Evolutionary conservation across 2,329 filamentous ascomycete species (phyloP).

Genomic region (Penicillium thymicola): DNA sequence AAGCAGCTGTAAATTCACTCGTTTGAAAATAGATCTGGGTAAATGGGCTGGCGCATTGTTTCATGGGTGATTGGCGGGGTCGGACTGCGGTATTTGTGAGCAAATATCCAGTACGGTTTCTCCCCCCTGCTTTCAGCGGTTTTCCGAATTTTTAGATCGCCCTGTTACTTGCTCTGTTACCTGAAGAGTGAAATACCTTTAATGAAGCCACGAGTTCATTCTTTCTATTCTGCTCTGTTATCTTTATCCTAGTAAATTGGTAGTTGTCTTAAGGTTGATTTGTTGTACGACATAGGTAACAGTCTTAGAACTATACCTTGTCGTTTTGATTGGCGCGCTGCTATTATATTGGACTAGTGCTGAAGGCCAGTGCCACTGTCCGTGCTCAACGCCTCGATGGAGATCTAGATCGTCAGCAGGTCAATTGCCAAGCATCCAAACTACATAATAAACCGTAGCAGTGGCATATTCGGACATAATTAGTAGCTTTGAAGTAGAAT

Average conservation of each 20-base stretch:
- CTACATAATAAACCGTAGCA: not conserved
- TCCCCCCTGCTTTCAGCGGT: not conserved
- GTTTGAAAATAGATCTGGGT: conserved; percentile 8
- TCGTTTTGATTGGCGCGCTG: conserved; percentile 1
- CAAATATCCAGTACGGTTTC: not conserved
- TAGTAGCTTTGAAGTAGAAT: not conserved
- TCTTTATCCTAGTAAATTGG: not conserved
- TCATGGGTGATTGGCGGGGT: conserved; percentile 1
- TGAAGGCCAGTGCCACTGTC: not conserved
- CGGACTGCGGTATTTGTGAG: not conserved
- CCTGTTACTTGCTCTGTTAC: conserved; percentile 5
- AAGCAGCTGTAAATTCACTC: conserved; percentile 44
- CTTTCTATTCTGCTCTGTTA: not conserved
- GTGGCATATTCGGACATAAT: not conserved
- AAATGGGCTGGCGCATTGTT: conserved; percentile 14
- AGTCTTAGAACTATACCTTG: not conserved
- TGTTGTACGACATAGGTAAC: not conserved
- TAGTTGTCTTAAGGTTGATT: not conserved
- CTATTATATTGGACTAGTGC: not conserved
- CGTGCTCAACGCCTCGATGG: not conserved
- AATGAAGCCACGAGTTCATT: conserved; percentile 14
- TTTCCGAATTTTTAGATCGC: conserved; percentile 12
- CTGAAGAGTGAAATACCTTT: conserved; percentile 7
- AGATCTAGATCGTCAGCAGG: not conserved
- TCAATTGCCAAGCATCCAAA: not conserved